Evolutionary conservation across 352 stramenopile genomes (phyloP), one percentile per base, ranked within the genome.

Genomic region (Phytophthora vignae): DNA sequence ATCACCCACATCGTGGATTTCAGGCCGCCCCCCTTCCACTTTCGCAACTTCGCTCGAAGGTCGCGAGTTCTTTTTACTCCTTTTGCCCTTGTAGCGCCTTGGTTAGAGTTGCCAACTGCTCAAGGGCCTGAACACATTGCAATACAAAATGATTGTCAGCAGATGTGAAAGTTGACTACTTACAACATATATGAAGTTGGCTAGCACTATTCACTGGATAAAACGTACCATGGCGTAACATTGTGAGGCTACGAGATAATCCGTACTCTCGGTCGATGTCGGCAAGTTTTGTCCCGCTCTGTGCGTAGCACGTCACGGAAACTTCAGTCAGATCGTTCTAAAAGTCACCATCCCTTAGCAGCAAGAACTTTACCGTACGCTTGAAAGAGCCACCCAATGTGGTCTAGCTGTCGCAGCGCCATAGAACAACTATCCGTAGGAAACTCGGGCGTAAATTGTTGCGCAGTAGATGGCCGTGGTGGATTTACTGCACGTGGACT

Each of bases 311-410:
- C 17, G 40, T 40, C 10, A 42, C 36, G 14, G 14, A 15, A 12
- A 42, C 11, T 42, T 42, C 11, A 29, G 40, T 64, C 10, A 55
- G 27, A 19, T 55, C 21, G 17, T 8, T 1, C 3, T 38, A 40
- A 14, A 15, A 56, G 21, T 17, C 7, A 17, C 4, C 21, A 15
- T 19, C 50, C 15, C 3, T n/a, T 9, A 58, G 8, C 15, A 44
- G 9, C n/a, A 21, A 25, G 22, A 17, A 22, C 15, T 15, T 2
- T 2, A 27, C n/a, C 61, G n/a, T 49, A 69, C 62, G 53, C 62
- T 14, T 56, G 40, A n/a, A 63, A 44, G 19, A 69, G 55, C 10
- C 38, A 52, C 25, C 56, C 27, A 12, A 69, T 48, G 53, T 69
- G 53, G 22, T 42, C 27, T 42, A 69, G 53, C 36, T 69, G 50